Evolutionary conservation across 371 early-diverging fungal species (phyloP), one percentile per base, ranked within the genome.

Genomic region (Mucor ambiguus): DNA sequence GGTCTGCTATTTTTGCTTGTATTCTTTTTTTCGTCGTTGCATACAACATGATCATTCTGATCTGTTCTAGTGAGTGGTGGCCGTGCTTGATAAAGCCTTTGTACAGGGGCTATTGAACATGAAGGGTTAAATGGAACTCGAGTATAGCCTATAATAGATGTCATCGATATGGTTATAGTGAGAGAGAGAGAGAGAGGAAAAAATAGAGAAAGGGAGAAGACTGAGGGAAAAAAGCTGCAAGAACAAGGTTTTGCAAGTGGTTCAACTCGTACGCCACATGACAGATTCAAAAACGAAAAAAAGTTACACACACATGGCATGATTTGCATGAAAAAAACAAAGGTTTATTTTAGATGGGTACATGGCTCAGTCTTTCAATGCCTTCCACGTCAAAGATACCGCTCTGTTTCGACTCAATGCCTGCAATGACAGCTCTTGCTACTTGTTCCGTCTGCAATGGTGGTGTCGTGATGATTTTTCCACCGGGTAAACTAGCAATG

Each of bases 361-460:
- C 33, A 66, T 61, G 67, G 48, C 76, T 63, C 59, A 81, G 44
- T 9, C 64, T 48, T 58, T 78, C 62, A 37, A 87, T 86, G 1
- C 81, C 85, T 30, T 84, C 79, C 2, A 85, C 81, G 60, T 84
- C 85, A 54, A 80, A 76, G 12, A 87, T 85, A 1, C 85, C 85
- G 20, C 77, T 57, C 22, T 75, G 73, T 26, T 69, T 63, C 30
- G 70, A 67, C 48, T 81, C 85, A 26, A 85, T 80, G 4, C 76
- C 78, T 30, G 83, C 79, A 52, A 88, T 74, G 3, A 86, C 78
- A 3, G 90, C 90, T 18, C 74, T 70, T 20, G 92, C 92, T 6
- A 91, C 85, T 8, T 81, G 77, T 37, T 90, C 89, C 37, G 87
- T 83, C 41, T 81, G 75, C 56, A 88, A 65, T 3, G 89, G 86